Conservation (phyloP, 2,329 filamentous ascomycete species). For the Epichloe scottii region DNA sequence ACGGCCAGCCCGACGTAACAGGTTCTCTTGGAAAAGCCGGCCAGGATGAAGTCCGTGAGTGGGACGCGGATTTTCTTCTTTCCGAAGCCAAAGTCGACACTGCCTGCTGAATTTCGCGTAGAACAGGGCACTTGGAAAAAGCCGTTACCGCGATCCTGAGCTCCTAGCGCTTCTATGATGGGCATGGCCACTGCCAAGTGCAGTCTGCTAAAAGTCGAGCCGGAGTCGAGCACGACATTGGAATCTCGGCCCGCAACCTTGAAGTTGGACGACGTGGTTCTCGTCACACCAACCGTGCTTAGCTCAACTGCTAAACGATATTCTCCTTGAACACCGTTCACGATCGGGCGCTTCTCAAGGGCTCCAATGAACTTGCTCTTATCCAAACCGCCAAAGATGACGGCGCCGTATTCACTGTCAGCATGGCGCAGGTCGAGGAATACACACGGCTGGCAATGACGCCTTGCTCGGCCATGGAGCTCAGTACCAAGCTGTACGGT, state of each 20-base stretch:
- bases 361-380: conserved; percentile 37
- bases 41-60: conserved; percentile 34
- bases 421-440: conserved; percentile 36
- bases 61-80: conserved; percentile 28
- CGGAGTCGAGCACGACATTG: conserved; percentile 38
- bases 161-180: conserved; percentile 31
- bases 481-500: conserved; percentile 42
- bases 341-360: conserved; percentile 30
- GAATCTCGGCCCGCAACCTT: conserved; percentile 18
- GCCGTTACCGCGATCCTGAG: conserved; percentile 25
- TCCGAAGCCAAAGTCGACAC: conserved; percentile 36
- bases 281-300: conserved; percentile 19
- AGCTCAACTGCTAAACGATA: conserved; percentile 24
- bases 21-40: conserved; percentile 14
- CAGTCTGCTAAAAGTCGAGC: conserved; percentile 36
- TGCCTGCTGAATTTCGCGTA: conserved; percentile 22
- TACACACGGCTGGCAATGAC: conserved; percentile 38
- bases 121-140: conserved; percentile 33
- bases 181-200: conserved; percentile 28
- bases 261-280: conserved; percentile 13
- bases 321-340: conserved; percentile 23
- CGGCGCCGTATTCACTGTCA: conserved; percentile 29
- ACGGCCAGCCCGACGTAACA: conserved; percentile 31
- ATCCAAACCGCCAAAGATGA: conserved; percentile 43
- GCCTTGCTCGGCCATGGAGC: conserved; percentile 33